Conservation (phyloP, 768 basidiomycete species). For the Phlebiopsis gigantea region DNA sequence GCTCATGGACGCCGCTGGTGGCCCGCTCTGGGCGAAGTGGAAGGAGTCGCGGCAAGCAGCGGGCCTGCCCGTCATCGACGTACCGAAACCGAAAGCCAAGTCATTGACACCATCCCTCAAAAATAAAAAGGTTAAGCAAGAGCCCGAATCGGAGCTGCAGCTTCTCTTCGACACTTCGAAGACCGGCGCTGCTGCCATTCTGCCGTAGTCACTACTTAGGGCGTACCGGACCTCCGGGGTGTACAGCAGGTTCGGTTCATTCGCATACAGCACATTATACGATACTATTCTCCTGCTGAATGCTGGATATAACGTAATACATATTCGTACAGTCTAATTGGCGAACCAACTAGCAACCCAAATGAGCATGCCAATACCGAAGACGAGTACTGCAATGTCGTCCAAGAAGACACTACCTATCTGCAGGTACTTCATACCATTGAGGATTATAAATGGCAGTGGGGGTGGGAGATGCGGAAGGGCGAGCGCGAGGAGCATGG, state of each 20-base stretch:
- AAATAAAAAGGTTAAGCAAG: background rate
- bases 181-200: constrained; percentile 35
- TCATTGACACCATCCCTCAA: background rate
- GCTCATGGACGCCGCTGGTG: constrained; percentile 64
- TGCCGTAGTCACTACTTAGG: constrained; percentile 23
- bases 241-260: too few relatives aligned
- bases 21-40: constrained; percentile 52
- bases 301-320: background rate
- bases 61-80: constrained; percentile 41
- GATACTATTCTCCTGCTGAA: background rate
- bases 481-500: constrained; percentile 51
- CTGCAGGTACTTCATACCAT: constrained; percentile 60
- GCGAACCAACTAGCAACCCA: constrained; percentile 24
- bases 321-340: constrained; percentile 8
- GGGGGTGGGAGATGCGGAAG: constrained; percentile 65
- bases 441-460: constrained; percentile 55
- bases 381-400: constrained; percentile 62
- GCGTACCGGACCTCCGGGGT: too few relatives aligned
- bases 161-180: constrained; percentile 25
- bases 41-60: constrained; percentile 40
- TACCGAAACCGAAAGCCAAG: constrained; percentile 7
- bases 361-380: constrained; percentile 58
- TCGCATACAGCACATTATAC: background rate
- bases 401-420: constrained; percentile 66
- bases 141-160: background rate